Percentiles rank a stretch among this genome's conserved stretches.
Evolutionary conservation across 2,329 filamentous ascomycete genomes (phyloP).

Genomic region (Helminthosporium solani): DNA sequence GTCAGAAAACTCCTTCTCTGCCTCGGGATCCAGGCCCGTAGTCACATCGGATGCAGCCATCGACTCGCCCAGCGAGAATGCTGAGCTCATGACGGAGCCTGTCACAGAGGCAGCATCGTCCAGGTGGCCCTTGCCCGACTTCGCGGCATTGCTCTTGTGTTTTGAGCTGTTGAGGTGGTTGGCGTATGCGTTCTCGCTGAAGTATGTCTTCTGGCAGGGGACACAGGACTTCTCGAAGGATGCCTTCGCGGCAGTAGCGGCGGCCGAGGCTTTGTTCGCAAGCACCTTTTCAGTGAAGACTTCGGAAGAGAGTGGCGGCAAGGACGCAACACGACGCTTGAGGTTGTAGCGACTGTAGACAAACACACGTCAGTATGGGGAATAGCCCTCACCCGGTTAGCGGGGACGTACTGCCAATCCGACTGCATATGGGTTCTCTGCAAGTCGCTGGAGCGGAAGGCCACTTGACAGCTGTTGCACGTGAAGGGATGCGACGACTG

Average conservation of each 20-base stretch:
- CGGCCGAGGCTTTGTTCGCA: slow-evolving; percentile 81
- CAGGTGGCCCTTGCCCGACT: slow-evolving; percentile 40
- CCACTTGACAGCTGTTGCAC: slow-evolving; percentile 97
- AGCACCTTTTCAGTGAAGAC: slow-evolving; percentile 95
- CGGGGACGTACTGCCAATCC: slow-evolving; percentile 85
- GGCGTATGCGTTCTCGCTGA: slow-evolving; percentile 91
- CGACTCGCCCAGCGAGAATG: slow-evolving; percentile 86
- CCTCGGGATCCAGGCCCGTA: slow-evolving; percentile 61
- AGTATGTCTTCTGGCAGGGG: slow-evolving; percentile 88
- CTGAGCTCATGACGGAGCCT: slow-evolving; percentile 79
- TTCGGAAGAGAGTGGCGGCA: slow-evolving; percentile 88
- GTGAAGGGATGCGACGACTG: slow-evolving; percentile 75
- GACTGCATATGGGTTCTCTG: slow-evolving; percentile 97
- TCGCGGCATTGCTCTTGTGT: slow-evolving; percentile 70
- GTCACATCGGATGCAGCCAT: slow-evolving; percentile 55
- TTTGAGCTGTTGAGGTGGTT: slow-evolving; percentile 92
- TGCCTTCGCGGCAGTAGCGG: slow-evolving; percentile 81
- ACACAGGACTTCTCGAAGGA: slow-evolving; percentile 82
- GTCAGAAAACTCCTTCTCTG: slow-evolving; percentile 72
- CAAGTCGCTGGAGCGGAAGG: slow-evolving; percentile 88
- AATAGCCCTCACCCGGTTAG: neutral
- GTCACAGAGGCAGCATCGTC: slow-evolving; percentile 66
- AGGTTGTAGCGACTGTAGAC: slow-evolving; percentile 80
- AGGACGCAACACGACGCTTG: slow-evolving; percentile 85
- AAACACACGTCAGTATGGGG: slow-evolving; percentile 1